Conservation (phyloP, 371 early-diverging fungal genomes). For the Mortierella sp. region DNA sequence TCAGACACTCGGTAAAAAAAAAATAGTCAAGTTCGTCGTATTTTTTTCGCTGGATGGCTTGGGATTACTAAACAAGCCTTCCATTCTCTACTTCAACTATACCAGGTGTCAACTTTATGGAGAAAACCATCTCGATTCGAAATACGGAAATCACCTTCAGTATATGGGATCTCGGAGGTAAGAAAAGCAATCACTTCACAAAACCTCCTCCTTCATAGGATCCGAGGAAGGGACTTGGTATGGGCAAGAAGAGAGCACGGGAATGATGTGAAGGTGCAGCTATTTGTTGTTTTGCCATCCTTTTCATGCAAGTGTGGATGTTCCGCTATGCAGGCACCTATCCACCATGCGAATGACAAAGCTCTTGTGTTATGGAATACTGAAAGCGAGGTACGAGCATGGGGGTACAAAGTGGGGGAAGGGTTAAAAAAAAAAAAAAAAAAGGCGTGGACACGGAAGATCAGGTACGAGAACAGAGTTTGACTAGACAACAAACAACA, state of each 20-base stretch:
- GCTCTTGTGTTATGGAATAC: slow-evolving; percentile 1
- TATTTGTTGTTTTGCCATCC: too few species aligned
- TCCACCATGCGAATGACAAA: neutral
- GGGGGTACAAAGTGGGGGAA: neutral
- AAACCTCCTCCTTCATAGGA: neutral
- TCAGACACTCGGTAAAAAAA: slow-evolving; percentile 89
- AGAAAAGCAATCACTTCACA: slow-evolving; percentile 2
- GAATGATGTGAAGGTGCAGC: too few species aligned
- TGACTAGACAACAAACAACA: neutral
- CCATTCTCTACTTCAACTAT: neutral
- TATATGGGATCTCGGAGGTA: slow-evolving; percentile 99
- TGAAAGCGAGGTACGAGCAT: neutral
- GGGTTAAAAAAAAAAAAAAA: neutral
- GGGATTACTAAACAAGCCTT: neutral
- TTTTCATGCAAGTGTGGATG: too few species aligned
- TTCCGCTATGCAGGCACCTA: neutral
- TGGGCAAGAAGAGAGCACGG: too few species aligned
- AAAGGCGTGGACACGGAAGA: neutral
- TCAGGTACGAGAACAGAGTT: neutral
- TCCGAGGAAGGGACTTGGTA: neutral
- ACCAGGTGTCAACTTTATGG: slow-evolving; percentile 99
- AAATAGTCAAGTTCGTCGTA: neutral
- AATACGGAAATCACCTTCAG: slow-evolving; percentile 96
- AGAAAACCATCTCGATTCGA: slow-evolving; percentile 93
- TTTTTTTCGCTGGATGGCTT: neutral